Percentiles rank a stretch among this genome's conserved stretches.
These are phyloP conservation scores for Leishmania aethiopica DNA, from an alignment of 208 protist species.

Conservation along the genomic window DNA sequence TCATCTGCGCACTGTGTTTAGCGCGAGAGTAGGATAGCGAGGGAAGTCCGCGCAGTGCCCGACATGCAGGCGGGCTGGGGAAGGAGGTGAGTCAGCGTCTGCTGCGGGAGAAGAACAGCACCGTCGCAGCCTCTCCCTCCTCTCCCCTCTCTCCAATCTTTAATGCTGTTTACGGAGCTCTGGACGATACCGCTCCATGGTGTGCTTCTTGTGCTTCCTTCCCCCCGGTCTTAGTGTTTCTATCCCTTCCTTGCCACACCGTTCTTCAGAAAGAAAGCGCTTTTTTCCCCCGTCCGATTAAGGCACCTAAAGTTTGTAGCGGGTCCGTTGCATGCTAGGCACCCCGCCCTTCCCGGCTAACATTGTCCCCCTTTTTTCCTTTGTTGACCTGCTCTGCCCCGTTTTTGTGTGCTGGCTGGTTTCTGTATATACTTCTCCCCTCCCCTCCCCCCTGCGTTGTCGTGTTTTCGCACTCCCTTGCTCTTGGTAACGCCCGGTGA, in stretches of 20 bases:
- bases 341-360: not conserved
- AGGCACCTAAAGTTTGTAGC: not conserved
- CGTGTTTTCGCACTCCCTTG: not conserved
- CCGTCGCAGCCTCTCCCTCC: not conserved
- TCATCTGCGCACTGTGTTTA: not conserved
- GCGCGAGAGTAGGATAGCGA: not conserved
- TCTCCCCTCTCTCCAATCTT: not conserved
- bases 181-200: not conserved
- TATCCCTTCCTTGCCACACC: not conserved
- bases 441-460: slow-evolving; percentile 1
- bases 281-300: not conserved
- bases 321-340: not conserved
- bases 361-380: not conserved
- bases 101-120: not conserved
- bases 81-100: not conserved
- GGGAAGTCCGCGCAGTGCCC: not conserved
- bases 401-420: not conserved
- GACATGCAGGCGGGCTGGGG: not conserved
- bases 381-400: not conserved
- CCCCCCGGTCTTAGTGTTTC: slow-evolving; percentile 7
- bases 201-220: not conserved
- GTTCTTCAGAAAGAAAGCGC: not conserved
- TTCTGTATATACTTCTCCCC: slow-evolving; percentile 1
- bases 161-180: not conserved
- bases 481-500: not conserved